These are phyloP conservation scores for Dendrobium officinale DNA, from an alignment of 106 monocot species.

Conservation along the genomic window DNA sequence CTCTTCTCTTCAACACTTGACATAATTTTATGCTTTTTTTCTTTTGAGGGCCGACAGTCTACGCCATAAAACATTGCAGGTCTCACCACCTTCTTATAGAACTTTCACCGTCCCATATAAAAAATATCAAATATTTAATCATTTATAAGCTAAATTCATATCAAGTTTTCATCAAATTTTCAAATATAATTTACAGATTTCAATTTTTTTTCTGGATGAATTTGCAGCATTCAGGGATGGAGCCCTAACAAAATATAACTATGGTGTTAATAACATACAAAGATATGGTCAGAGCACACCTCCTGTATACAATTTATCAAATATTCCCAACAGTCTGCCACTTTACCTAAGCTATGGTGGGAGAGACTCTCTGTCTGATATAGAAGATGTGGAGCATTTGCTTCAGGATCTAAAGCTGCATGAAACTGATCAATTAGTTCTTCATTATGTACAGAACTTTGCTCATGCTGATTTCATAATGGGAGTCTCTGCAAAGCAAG, in stretches of 20 bases:
- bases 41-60: no score
- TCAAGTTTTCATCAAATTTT: neutral
- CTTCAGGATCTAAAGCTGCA: constrained; percentile 25
- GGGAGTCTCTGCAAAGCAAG: constrained; percentile 40
- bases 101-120: no score
- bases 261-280: constrained; percentile 15
- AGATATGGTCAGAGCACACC: constrained; percentile 38
- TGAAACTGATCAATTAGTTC: constrained; percentile 19
- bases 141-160: neutral
- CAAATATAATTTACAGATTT: neutral
- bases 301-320: constrained; percentile 32
- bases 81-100: no score
- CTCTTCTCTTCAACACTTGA: no score
- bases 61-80: no score
- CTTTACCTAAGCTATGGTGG: constrained; percentile 51
- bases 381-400: constrained; percentile 29
- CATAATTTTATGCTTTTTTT: no score
- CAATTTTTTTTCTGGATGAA: no score
- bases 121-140: neutral
- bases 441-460: constrained; percentile 37
- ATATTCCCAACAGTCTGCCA: constrained; percentile 35
- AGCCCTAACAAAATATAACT: constrained; percentile 34
- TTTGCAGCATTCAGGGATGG: constrained; percentile 30
- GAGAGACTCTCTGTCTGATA: constrained; percentile 25
- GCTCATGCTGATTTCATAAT: constrained; percentile 84